Conservation (phyloP, 2,329 filamentous ascomycete genomes). For the Aciculosporium take region DNA sequence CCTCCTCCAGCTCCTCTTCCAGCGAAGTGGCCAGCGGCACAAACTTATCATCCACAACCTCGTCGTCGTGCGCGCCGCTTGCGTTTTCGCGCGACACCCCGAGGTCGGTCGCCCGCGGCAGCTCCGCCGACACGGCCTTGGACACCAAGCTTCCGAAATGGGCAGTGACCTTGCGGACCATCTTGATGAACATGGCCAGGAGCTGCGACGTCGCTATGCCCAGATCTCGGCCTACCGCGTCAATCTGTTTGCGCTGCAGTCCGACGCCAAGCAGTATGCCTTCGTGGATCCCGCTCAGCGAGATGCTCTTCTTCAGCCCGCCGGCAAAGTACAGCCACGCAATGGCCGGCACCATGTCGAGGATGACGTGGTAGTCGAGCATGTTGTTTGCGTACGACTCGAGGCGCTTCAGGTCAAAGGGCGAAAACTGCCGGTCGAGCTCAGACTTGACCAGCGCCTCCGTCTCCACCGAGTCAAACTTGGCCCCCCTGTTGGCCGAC, state of each 20-base stretch:
- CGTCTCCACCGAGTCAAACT: conserved; percentile 39
- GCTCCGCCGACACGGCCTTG: conserved; percentile 52
- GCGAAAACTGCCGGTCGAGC: conserved; percentile 65
- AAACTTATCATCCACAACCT: conserved; percentile 50
- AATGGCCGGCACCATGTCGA: conserved; percentile 78
- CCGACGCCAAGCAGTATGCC: conserved; percentile 82
- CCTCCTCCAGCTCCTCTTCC: conserved; percentile 73
- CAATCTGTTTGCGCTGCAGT: conserved; percentile 77
- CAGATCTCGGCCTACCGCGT: conserved; percentile 66
- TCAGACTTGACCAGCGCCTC: conserved; percentile 55
- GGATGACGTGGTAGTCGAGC: conserved; percentile 93
- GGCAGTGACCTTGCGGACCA: conserved; percentile 71
- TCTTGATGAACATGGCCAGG: conserved; percentile 94
- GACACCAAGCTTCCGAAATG: conserved; percentile 66
- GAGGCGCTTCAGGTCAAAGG: conserved; percentile 87
- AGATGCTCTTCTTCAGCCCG: conserved; percentile 51
- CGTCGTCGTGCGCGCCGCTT: conserved; percentile 53
- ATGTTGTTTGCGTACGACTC: conserved; percentile 95
- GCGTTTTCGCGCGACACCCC: conserved; percentile 46
- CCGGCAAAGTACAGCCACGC: conserved; percentile 76
- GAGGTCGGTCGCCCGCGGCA: conserved; percentile 43
- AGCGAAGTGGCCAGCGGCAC: conserved; percentile 56
- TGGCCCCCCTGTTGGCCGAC: conserved; percentile 60
- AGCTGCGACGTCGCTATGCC: conserved; percentile 62
- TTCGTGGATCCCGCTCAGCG: conserved; percentile 69